Base-by-base conservation (phyloP, 345 rosid genomes). In the Euphorbia pulcherrima region DNA sequence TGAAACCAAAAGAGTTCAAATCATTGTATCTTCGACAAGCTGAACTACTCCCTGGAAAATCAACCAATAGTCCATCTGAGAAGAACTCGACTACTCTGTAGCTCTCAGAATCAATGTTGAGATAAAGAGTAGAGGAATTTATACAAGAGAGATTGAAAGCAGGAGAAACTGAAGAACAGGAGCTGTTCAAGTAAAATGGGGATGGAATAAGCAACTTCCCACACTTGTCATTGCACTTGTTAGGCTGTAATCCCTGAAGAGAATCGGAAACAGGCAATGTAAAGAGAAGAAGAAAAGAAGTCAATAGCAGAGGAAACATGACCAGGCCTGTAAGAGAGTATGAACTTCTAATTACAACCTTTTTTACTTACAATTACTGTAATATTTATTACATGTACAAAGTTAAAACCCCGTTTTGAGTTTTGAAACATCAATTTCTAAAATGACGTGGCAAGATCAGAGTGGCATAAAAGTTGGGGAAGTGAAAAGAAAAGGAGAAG, bases 1-100 rank as follows among this genome's bases (percentile, higher is more conserved):
- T 64, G 63, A 86, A 84, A 39, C 78, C 80, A n/a, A 89, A 84
- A 16, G 86, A 81, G 1, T 82, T 85, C 68, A 85, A 69, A 64
- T 86, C 88, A 60, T 86, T 82, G 84, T 86, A 88, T 54, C 82
- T 88, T 1, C 88, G 88, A 75, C 96, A 89, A 21, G 76, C 30
- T 50, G 93, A 60, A 71, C 0, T 44, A 10, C 33, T 61, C 39
- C 74, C 81, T 4, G 97, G 89, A 68, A 92, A 89, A 68, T 82
- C 92, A 40, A 87, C 90, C 16, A 87, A 82, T 14, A 89, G 57
- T 28, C 94, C 92, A 26, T 92, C 97, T 10, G 82, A 55, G 81
- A 86, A 86, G 82, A 92, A 84, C 12, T 84, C 88, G 10, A 89
- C 65, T 33, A 92, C 81, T 63, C 78, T 72, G 35, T 87, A 87